Percentiles rank a stretch among this genome's conserved stretches.
phyloP scores from a whole-genome alignment of 495 filamentous ascomycete genomes.

The Penicillium daleae region DNA sequence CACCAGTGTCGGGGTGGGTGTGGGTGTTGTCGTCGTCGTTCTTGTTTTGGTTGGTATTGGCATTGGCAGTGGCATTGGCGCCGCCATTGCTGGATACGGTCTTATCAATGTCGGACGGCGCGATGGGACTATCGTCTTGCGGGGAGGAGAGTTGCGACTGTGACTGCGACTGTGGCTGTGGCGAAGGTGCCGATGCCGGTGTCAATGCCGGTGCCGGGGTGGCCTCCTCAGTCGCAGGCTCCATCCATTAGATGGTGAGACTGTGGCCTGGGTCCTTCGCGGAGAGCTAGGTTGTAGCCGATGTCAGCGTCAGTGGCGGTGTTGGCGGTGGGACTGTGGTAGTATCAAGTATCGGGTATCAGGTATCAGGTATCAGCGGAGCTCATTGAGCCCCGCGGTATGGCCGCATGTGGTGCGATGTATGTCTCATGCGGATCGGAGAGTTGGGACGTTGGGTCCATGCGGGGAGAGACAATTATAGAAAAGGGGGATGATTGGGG shows the following conservation, averaged over 20 bases:
- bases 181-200: conserved; percentile 36
- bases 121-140: conserved; percentile 11
- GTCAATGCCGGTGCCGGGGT: conserved; percentile 37
- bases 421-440: conserved; percentile 12
- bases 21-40: conserved; percentile 10
- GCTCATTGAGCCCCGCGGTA: background rate
- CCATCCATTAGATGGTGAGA: conserved; percentile 52
- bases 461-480: conserved; percentile 21
- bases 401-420: conserved; percentile 5
- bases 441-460: conserved; percentile 8
- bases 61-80: background rate
- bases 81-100: background rate
- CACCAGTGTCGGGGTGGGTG: conserved; percentile 11
- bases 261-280: background rate
- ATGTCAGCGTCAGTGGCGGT: background rate
- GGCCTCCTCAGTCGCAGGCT: conserved; percentile 51
- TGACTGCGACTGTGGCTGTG: conserved; percentile 33
- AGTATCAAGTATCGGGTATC: too few relatives aligned
- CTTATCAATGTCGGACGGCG: background rate
- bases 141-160: conserved; percentile 33
- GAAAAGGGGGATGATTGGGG: background rate
- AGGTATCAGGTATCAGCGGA: too few relatives aligned
- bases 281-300: background rate
- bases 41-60: conserved; percentile 2
- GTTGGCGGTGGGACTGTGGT: too few relatives aligned